Base-by-base conservation (phyloP, 1,139 yeast genomes). In the Blastobotrys arbuscula region DNA sequence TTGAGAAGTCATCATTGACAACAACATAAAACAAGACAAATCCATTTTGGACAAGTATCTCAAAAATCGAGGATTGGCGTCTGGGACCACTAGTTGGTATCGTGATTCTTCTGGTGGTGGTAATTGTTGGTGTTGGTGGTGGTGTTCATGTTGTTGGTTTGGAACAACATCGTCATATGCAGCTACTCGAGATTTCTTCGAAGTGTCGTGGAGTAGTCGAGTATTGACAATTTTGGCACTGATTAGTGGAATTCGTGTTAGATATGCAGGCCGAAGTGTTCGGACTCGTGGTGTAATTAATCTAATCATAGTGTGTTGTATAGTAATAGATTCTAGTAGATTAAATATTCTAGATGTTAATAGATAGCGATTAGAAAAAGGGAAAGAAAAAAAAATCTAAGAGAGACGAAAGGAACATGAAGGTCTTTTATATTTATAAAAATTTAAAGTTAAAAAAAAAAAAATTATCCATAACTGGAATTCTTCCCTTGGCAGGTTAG, bases 1-100 rank as follows among this genome's bases (percentile, higher is more conserved):
- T 19, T 64, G 64, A 36, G 72, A 59, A 8, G 73, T 67, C 44
- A 65, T 60, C 23, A 59, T 59, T 3, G 69, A 62, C 26, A 67
- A 54, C 40, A 62, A 50, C 34, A 65, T 59, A 50, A 63, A 63
- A 54, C 62, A 59, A 6, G 57, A 42, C 20, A 60, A 50, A 47
- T 60, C 64, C 44, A 53, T 46, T 20, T 49, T 40, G 20, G 58
- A 40, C 44, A 61, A 49, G 23, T 52, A 47, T 42, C 51, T 50
- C 41, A 62, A 50, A 44, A 61, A 62, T 40, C 51, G 45, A 12
- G 59, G 59, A 15, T 51, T 30, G 41, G 41, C 43, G 33, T 48
- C 39, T 15, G 56, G 34, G 16, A 40, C 48, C 2, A 48, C 41
- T 42, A 44, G 44, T 39, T 36, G 39, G 26, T 36, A 36, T 36